Conservation (phyloP, 192 early-diverging fungal genomes). For the Coemansia asiatica region DNA sequence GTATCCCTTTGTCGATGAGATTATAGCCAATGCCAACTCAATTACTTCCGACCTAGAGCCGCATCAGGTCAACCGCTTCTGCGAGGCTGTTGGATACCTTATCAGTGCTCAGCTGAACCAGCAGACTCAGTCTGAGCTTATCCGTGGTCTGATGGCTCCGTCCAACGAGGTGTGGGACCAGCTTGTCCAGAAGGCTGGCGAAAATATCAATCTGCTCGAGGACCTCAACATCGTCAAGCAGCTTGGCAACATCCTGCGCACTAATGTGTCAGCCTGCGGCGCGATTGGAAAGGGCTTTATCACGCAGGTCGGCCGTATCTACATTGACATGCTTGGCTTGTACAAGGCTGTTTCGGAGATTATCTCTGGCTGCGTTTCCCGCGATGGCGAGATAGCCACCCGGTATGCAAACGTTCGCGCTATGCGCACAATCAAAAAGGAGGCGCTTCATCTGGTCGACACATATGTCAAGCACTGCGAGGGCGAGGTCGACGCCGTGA, state of each 20-base stretch:
- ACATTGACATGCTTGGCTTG: slow-evolving; percentile 85
- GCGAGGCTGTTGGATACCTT: slow-evolving; percentile 98
- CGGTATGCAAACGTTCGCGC: slow-evolving; percentile 87
- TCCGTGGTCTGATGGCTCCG: slow-evolving; percentile 83
- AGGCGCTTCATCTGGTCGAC: slow-evolving; percentile 90
- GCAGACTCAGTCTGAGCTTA: slow-evolving; percentile 76
- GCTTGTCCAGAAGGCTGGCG: slow-evolving; percentile 73
- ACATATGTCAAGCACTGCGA: slow-evolving; percentile 82
- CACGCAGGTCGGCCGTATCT: slow-evolving; percentile 86
- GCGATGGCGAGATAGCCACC: slow-evolving; percentile 83
- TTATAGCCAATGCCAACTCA: slow-evolving; percentile 72
- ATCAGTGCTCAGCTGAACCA: slow-evolving; percentile 89
- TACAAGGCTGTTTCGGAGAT: slow-evolving; percentile 86
- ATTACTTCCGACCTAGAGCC: slow-evolving; percentile 90
- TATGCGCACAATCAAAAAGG: slow-evolving; percentile 95
- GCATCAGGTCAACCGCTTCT: slow-evolving; percentile 97
- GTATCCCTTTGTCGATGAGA: slow-evolving; percentile 95
- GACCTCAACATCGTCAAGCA: slow-evolving; percentile 81
- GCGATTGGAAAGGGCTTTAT: slow-evolving; percentile 88
- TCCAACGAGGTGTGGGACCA: slow-evolving; percentile 88
- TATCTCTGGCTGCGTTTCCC: slow-evolving; percentile 76
- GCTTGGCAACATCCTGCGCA: slow-evolving; percentile 90
- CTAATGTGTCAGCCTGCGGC: slow-evolving; percentile 88
- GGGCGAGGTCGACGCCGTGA: slow-evolving; percentile 79
- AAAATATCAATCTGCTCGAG: slow-evolving; percentile 73